Evolutionary conservation across 495 filamentous ascomycete species (phyloP), one percentile per base, ranked within the genome.

Genomic region (Sabuloglossum arenarium): DNA sequence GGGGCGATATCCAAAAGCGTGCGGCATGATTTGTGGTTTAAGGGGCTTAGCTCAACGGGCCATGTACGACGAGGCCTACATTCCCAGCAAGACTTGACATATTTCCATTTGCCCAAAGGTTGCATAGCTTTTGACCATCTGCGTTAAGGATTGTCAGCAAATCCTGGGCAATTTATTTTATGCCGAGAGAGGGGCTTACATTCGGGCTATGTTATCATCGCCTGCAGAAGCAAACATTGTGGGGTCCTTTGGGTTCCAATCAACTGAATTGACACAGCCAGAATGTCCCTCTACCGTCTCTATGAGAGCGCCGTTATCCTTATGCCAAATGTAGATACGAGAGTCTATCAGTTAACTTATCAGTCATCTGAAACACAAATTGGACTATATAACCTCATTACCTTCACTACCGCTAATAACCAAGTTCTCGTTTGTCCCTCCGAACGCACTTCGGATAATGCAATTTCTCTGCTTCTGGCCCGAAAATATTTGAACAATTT

Each of bases 341-440:
- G 85, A 84, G 64, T 90, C 88, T 90, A 61, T 46, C 27, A 10
- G 19, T 27, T 12, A 28, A 21, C n/a, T 11, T n/a, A 19, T 54
- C 30, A 37, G 30, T 39, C 21, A 43, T 11, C 23, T 6, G 28
- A 4, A 16, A 19, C 1, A 19, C 8, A 12, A 19, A 10, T 12
- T 28, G n/a, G n/a, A n/a, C n/a, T n/a, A n/a, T 30, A 8, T 29
- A 14, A 1, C 6, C 34, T 10, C 6, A 21, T 21, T 72, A 91
- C 90, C 88, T 79, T 96, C 87, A 63, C 88, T 93, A 23, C 91
- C 91, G 64, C 82, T 86, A n/a, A 91, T 75, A 28, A 97, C 79
- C 65, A 97, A 91, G 63, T 81, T 87, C 70, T 96, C 89, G 50
- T 81, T 78, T 0, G 91, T 88, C 16, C 91, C 91, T 5, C 93